These are phyloP conservation scores for Zizania palustris DNA, from an alignment of 202 grass and related monocot species.

Conservation along the genomic window DNA sequence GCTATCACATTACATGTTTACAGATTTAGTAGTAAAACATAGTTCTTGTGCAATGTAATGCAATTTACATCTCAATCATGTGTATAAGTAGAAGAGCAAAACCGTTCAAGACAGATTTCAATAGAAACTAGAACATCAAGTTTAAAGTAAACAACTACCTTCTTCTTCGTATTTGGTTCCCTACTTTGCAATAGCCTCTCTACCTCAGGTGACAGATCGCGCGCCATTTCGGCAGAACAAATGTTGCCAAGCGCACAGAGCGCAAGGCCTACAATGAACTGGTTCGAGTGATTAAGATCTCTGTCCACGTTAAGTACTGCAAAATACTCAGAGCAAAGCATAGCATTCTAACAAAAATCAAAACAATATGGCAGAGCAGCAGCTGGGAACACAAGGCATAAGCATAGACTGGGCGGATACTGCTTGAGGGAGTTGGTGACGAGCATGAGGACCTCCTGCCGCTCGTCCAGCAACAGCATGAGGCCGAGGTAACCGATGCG, in stretches of 20 bases:
- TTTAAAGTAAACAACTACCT: conserved; percentile 51
- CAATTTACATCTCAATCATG: conserved; percentile 8
- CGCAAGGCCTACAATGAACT: conserved; percentile 96
- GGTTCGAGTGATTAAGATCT: conserved; percentile 99
- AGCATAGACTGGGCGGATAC: conserved; percentile 63
- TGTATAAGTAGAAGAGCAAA: not conserved
- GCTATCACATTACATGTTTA: not conserved
- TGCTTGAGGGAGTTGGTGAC: conserved; percentile 99
- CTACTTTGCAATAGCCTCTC: conserved; percentile 88
- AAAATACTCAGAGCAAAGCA: conserved; percentile 14
- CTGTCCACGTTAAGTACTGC: conserved; percentile 61
- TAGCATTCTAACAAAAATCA: conserved; percentile 17
- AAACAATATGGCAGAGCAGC: not conserved
- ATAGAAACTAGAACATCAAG: not conserved
- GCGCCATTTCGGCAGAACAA: conserved; percentile 98
- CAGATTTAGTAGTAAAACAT: conserved; percentile 2
- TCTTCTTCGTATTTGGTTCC: conserved; percentile 96
- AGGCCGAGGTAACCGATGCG: conserved; percentile 96
- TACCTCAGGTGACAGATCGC: conserved; percentile 96
- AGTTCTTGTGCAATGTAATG: not conserved
- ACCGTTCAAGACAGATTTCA: conserved; percentile 1
- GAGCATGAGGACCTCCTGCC: conserved; percentile 99
- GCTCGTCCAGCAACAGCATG: conserved; percentile 96
- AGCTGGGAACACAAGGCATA: conserved; percentile 36
- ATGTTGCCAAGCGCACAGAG: conserved; percentile 98